Percentiles rank a stretch among this genome's conserved stretches.
Conservation (phyloP, 2,329 filamentous ascomycete genomes). For the Sarocladium oryzae region DNA sequence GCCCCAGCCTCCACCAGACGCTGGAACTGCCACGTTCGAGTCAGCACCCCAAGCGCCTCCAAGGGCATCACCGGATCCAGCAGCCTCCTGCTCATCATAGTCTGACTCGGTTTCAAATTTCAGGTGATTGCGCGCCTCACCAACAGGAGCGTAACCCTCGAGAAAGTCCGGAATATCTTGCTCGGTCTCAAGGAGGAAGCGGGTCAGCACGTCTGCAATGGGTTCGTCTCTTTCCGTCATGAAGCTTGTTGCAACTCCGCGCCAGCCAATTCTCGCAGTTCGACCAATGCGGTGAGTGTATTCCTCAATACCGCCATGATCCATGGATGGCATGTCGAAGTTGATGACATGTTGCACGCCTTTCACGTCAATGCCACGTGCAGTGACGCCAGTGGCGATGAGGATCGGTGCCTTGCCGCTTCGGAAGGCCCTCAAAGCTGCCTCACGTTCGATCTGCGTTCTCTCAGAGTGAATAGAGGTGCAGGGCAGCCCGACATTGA, state of each 20-base stretch:
- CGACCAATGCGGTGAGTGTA: slow-evolving; percentile 95
- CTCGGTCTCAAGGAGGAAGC: slow-evolving; percentile 72
- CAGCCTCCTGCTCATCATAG: slow-evolving; percentile 35
- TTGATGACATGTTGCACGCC: slow-evolving; percentile 92
- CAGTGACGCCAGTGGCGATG: slow-evolving; percentile 78
- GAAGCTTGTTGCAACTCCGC: slow-evolving; percentile 81
- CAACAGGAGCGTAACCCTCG: slow-evolving; percentile 53
- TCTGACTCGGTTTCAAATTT: slow-evolving; percentile 52
- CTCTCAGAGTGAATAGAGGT: slow-evolving; percentile 86
- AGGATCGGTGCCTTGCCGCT: slow-evolving; percentile 69
- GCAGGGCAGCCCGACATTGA: slow-evolving; percentile 69
- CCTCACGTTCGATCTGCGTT: slow-evolving; percentile 86
- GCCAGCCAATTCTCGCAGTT: slow-evolving; percentile 87
- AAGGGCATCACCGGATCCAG: slow-evolving; percentile 12
- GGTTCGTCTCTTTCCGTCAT: slow-evolving; percentile 73
- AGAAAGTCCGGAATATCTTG: slow-evolving; percentile 83
- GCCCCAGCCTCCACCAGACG: slow-evolving; percentile 14
- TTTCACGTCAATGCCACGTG: slow-evolving; percentile 81
- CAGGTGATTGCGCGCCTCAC: slow-evolving; percentile 36
- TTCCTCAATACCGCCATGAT: slow-evolving; percentile 84
- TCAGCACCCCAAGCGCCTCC: slow-evolving; percentile 16
- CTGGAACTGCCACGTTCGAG: slow-evolving; percentile 1
- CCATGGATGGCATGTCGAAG: slow-evolving; percentile 70
- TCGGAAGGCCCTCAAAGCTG: slow-evolving; percentile 81
- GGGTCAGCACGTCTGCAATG: slow-evolving; percentile 67